These are phyloP conservation scores for Pseudocercospora cruenta DNA, from an alignment of 2,329 filamentous ascomycete species.

Conservation along the genomic window DNA sequence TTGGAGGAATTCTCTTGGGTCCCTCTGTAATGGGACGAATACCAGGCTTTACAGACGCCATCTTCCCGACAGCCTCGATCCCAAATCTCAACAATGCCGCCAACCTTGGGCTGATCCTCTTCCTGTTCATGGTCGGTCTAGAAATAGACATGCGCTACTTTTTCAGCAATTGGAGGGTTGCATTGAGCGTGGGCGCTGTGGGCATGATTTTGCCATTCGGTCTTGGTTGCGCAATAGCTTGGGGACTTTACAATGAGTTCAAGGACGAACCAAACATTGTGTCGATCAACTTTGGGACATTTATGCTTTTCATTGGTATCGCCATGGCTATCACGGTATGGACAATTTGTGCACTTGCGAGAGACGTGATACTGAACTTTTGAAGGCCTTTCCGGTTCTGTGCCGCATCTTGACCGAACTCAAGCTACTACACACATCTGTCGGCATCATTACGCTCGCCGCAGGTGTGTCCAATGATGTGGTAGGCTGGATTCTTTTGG, in stretches of 20 bases:
- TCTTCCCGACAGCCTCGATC: constrained; percentile 77
- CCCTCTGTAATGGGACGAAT: constrained; percentile 88
- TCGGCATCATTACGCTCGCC: constrained; percentile 85
- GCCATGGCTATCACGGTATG: constrained; percentile 85
- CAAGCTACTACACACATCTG: constrained; percentile 78
- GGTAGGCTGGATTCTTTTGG: constrained; percentile 86
- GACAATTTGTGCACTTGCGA: neutral
- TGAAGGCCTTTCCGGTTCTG: constrained; percentile 77
- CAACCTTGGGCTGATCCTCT: constrained; percentile 81
- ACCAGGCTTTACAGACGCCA: constrained; percentile 72
- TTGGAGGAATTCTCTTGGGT: constrained; percentile 81
- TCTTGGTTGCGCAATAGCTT: constrained; percentile 77
- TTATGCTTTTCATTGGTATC: constrained; percentile 83
- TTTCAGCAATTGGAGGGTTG: constrained; percentile 77
- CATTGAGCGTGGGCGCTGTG: constrained; percentile 73
- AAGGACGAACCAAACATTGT: constrained; percentile 58
- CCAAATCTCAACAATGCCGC: constrained; percentile 76
- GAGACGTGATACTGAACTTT: constrained; percentile 12
- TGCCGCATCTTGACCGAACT: constrained; percentile 92
- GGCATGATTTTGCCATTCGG: constrained; percentile 85
- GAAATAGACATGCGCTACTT: constrained; percentile 83
- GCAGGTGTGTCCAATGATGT: constrained; percentile 94
- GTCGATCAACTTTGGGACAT: constrained; percentile 64
- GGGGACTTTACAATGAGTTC: constrained; percentile 78
- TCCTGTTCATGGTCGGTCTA: constrained; percentile 84